These are phyloP conservation scores for Blepharisma japonicum DNA, from an alignment of 73 alveolate species.

Conservation along the genomic window DNA sequence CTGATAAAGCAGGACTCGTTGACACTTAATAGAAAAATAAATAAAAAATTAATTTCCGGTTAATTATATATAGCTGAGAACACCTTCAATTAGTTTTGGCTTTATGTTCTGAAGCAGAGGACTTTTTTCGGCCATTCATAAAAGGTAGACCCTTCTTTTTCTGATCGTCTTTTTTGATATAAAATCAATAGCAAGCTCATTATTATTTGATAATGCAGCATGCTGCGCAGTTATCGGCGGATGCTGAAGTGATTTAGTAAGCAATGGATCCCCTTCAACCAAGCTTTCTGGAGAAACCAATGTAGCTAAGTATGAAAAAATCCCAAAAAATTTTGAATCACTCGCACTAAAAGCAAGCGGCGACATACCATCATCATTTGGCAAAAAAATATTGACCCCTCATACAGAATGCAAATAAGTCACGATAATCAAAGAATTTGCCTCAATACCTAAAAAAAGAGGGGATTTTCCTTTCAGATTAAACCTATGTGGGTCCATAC, in stretches of 20 bases:
- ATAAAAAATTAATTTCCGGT: too few species aligned
- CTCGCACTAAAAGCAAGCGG: conserved; percentile 18
- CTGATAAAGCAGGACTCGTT: too few species aligned
- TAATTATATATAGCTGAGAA: too few species aligned
- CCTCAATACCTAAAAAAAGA: not conserved
- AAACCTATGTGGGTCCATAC: conserved; percentile 23
- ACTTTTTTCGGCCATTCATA: not conserved
- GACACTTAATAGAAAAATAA: too few species aligned
- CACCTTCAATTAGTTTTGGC: too few species aligned
- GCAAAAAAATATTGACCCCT: not conserved
- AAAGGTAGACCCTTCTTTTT: not conserved
- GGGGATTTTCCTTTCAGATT: not conserved
- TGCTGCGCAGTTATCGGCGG: conserved; percentile 7
- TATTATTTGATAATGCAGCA: not conserved
- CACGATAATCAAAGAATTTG: not conserved
- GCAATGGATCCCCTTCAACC: conserved; percentile 12
- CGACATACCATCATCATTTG: conserved; percentile 14
- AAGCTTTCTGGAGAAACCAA: not conserved
- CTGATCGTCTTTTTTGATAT: not conserved
- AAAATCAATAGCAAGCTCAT: not conserved
- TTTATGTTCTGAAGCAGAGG: too few species aligned
- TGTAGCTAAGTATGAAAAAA: not conserved
- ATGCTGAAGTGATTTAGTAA: conserved; percentile 5
- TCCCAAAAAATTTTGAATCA: not conserved
- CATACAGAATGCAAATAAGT: not conserved